Percentiles rank a stretch among this genome's conserved stretches.
These are phyloP conservation scores for Diaporthe longicolla DNA, from an alignment of 2,329 filamentous ascomycete species.

Conservation along the genomic window DNA sequence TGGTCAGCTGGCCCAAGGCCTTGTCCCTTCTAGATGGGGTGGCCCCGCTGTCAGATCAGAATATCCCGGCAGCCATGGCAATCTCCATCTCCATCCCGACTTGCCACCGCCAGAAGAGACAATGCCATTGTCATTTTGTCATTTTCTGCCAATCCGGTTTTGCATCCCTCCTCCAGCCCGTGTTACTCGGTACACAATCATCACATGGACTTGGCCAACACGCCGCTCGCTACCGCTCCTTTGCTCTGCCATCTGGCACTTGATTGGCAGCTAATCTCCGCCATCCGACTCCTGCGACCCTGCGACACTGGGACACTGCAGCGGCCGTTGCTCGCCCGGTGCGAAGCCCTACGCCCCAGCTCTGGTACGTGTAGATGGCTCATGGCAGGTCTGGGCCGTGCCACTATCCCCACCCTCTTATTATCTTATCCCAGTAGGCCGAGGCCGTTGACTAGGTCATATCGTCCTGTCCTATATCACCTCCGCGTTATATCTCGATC, in stretches of 20 bases:
- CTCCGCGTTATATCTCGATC: slow-evolving; percentile 27
- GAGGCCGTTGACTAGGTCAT: background rate
- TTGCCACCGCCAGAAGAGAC: slow-evolving; percentile 4
- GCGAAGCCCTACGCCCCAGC: slow-evolving; percentile 17
- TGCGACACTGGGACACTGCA: slow-evolving; percentile 19
- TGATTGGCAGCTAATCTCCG: slow-evolving; percentile 27
- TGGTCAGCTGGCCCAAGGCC: slow-evolving; percentile 24
- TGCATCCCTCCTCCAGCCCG: background rate
- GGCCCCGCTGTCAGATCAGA: slow-evolving; percentile 31
- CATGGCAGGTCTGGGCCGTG: background rate
- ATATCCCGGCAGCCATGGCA: slow-evolving; percentile 30
- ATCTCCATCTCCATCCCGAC: slow-evolving; percentile 27
- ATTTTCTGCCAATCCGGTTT: slow-evolving; percentile 1
- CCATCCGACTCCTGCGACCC: slow-evolving; percentile 14
- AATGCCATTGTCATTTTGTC: slow-evolving; percentile 24
- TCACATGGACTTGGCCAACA: slow-evolving; percentile 6
- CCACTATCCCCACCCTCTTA: slow-evolving; percentile 12
- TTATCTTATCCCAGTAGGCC: slow-evolving; percentile 2
- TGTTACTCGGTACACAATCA: background rate
- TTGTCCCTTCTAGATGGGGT: slow-evolving; percentile 19
- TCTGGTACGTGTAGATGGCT: background rate
- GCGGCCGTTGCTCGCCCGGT: slow-evolving; percentile 11
- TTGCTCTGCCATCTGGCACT: slow-evolving; percentile 6
- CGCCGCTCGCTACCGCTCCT: slow-evolving; percentile 13
- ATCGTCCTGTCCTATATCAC: slow-evolving; percentile 5